Evolutionary conservation across 805 yeast species (phyloP).

Genomic region (Candida nemodendra): DNA sequence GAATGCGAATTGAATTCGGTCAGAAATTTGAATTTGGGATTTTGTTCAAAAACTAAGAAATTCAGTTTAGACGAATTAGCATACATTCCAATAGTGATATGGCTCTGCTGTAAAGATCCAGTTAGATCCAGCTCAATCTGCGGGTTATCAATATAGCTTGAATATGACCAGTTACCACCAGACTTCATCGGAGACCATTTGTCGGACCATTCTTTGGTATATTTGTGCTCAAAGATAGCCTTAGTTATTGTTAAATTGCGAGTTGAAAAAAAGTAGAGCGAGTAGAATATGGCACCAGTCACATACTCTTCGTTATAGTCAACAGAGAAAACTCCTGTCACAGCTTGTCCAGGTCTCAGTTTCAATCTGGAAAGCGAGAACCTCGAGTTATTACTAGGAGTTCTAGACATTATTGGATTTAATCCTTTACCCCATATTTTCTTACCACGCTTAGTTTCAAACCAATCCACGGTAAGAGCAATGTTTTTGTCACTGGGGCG

Average conservation of each 20-base stretch:
- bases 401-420: constrained; percentile 10
- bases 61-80: constrained; percentile 33
- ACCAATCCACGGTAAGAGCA: constrained; percentile 18
- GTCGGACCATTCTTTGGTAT: constrained; percentile 31
- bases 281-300: constrained; percentile 6
- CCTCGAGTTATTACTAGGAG: constrained; percentile 30
- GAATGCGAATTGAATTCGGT: constrained; percentile 30
- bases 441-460: constrained; percentile 31
- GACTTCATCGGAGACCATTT: constrained; percentile 44
- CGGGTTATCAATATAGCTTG: constrained; percentile 52
- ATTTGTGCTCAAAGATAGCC: constrained; percentile 15
- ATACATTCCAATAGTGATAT: constrained; percentile 27
- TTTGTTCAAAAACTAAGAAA: constrained; percentile 43
- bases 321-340: constrained; percentile 22
- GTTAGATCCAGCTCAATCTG: constrained; percentile 42
- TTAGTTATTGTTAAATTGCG: constrained; percentile 5
- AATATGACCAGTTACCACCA: constrained; percentile 56
- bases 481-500: constrained; percentile 12
- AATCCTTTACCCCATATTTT: constrained; percentile 26
- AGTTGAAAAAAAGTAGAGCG: constrained; percentile 12
- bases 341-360: constrained; percentile 17
- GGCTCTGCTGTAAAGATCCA: constrained; percentile 14
- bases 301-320: not conserved
- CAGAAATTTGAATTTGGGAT: constrained; percentile 24
- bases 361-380: constrained; percentile 28